phyloP scores from a whole-genome alignment of 1,284 basidiomycete species.

The Trametes sp. region DNA sequence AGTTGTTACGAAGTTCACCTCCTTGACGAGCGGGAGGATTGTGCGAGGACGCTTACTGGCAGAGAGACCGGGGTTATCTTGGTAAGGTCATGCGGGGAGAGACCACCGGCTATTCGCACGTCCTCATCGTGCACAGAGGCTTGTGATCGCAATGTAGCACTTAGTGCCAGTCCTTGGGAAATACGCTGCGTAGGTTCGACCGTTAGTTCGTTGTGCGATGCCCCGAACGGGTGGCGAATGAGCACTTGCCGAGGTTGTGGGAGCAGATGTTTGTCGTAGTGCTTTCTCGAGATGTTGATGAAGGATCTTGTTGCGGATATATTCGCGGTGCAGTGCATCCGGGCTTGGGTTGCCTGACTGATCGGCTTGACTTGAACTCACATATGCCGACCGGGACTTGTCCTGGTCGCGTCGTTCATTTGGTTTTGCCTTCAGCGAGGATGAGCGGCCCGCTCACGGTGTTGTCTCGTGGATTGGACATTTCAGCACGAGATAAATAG shows the following conservation, averaged over 20 bases:
- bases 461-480: background rate
- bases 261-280: background rate
- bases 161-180: slow-evolving; percentile 19
- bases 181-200: slow-evolving; percentile 8
- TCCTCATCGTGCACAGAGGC: background rate
- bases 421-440: background rate
- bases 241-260: background rate
- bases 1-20: background rate
- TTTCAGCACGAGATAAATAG: background rate
- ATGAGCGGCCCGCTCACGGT: background rate
- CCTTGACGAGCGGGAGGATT: background rate
- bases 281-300: slow-evolving; percentile 25
- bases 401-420: background rate
- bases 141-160: background rate
- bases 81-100: slow-evolving; percentile 25
- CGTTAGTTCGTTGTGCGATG: background rate
- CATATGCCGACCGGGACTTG: background rate
- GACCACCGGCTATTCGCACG: slow-evolving; percentile 19
- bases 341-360: background rate
- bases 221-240: background rate
- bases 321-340: slow-evolving; percentile 10
- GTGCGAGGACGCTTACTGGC: slow-evolving; percentile 3
- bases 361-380: background rate
- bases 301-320: slow-evolving; percentile 21
- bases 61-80: slow-evolving; percentile 14